A percentile compares a stretch with the other conserved stretches of the same genome.
These are phyloP conservation scores for Suillus alpinus DNA, from an alignment of 768 basidiomycete species.

Conservation along the genomic window DNA sequence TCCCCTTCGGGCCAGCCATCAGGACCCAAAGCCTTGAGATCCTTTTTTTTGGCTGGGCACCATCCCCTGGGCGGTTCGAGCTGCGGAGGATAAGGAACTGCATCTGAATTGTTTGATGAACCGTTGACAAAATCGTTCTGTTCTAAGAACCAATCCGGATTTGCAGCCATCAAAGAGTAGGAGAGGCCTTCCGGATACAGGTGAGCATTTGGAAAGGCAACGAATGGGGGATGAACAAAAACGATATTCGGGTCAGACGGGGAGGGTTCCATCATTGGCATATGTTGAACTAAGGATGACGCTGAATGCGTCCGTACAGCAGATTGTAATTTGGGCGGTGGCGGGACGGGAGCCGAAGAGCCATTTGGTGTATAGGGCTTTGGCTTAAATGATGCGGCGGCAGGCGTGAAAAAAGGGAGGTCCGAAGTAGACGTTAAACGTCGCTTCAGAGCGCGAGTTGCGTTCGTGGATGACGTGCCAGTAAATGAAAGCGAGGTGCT, in stretches of 20 bases:
- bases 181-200: slow-evolving; percentile 64
- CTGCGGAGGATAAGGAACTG: slow-evolving; percentile 70
- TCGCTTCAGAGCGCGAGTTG: slow-evolving; percentile 42
- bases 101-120: slow-evolving; percentile 43
- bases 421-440: slow-evolving; percentile 44
- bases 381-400: slow-evolving; percentile 64
- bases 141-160: slow-evolving; percentile 80
- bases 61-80: slow-evolving; percentile 84
- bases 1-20: slow-evolving; percentile 81
- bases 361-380: slow-evolving; percentile 54
- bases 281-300: slow-evolving; percentile 39
- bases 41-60: slow-evolving; percentile 85
- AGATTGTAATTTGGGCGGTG: slow-evolving; percentile 24
- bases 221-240: slow-evolving; percentile 77
- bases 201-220: slow-evolving; percentile 59
- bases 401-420: slow-evolving; percentile 60
- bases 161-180: slow-evolving; percentile 69
- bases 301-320: slow-evolving; percentile 26
- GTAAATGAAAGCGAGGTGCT: slow-evolving; percentile 24
- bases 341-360: slow-evolving; percentile 18
- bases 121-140: slow-evolving; percentile 58
- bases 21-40: slow-evolving; percentile 62
- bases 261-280: slow-evolving; percentile 64
- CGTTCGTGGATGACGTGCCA: slow-evolving; percentile 24
- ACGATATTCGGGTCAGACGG: slow-evolving; percentile 61